A percentile compares a stretch with the other conserved stretches of the same genome.
phyloP scores from a whole-genome alignment of 257 asterid species.

The Cruciata laevipes region DNA sequence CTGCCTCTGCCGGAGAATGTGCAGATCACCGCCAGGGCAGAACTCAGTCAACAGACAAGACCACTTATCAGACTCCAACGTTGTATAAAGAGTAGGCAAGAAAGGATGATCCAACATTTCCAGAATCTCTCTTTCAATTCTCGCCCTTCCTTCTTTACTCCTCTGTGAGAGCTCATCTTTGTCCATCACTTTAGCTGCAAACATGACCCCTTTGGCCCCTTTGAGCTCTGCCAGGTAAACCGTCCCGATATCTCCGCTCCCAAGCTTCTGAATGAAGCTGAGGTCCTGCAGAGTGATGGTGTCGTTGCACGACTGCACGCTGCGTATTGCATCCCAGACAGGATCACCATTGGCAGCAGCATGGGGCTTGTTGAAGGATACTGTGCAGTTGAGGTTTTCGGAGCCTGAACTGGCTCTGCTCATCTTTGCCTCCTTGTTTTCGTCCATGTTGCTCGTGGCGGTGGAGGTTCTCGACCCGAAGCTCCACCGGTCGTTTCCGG shows the following conservation, averaged over 20 bases:
- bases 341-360: constrained; percentile 14
- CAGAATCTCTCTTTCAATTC: constrained; percentile 59
- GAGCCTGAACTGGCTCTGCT: constrained; percentile 11
- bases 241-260: constrained; percentile 71
- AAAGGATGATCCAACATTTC: constrained; percentile 78
- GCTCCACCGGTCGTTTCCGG: background rate
- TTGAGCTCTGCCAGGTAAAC: constrained; percentile 71
- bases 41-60: constrained; percentile 63
- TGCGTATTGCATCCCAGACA: constrained; percentile 19
- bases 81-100: constrained; percentile 59
- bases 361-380: constrained; percentile 18
- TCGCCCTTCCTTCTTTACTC: constrained; percentile 65
- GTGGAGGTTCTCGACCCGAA: constrained; percentile 20
- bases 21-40: constrained; percentile 86
- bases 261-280: constrained; percentile 46
- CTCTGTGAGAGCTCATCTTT: constrained; percentile 62
- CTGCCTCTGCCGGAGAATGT: constrained; percentile 63
- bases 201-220: constrained; percentile 33
- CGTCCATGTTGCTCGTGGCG: constrained; percentile 18
- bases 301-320: constrained; percentile 15
- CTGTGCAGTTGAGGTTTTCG: background rate
- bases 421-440: constrained; percentile 8
- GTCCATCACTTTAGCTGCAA: constrained; percentile 79
- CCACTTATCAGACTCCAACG: constrained; percentile 56
- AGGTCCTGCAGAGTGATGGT: constrained; percentile 40